Evolutionary conservation across 2,329 filamentous ascomycete genomes (phyloP), one percentile per base, ranked within the genome.

Genomic region (Aschersonia sp.): DNA sequence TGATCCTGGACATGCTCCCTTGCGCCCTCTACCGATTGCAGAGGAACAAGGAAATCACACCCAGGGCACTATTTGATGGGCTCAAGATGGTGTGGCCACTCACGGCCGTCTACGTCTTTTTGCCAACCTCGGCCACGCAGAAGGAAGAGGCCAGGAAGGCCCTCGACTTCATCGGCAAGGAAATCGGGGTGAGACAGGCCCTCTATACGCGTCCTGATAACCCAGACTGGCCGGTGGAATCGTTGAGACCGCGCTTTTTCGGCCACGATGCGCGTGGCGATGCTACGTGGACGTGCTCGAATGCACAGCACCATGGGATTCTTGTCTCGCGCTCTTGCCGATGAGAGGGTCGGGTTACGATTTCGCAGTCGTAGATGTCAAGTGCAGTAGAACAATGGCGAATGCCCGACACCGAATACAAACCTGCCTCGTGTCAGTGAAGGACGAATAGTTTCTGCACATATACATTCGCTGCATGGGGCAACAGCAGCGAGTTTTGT

Each of bases 31-130:
- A 56, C 9, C 55, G 57, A 2, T 52, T 56, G 28, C 47, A 53
- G 7, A 50, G 52, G 2, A 51, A 54, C 38, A 52, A 54, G 7
- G 58, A 61, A 45, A 54, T 55, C 38, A 55, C 62, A 7, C 65
- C 64, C 29, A 56, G 54, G 41, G 55, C 58, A 9, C 51, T 66
- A 40, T 66, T 67, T 47, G 62, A 66, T 31, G 64, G 63, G 1
- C 48, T 68, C 40, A 62, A 60, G 54, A 50, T 67, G 31, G 56
- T 68, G 12, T 69, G 65, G 61, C 66, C 66, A 6, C 56, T 68
- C 28, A 61, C 59, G 5, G 49, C 58, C 1, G 53, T 68, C 28
- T 62, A 58, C 35, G 48, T 61, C 9, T 51, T 60, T 5, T 50
- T 57, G 3, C 53, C 61, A 4, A 58, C 59, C n/a, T 55, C 57